phyloP scores from a whole-genome alignment of 768 basidiomycete genomes.

The Tephrocybe sp. region DNA sequence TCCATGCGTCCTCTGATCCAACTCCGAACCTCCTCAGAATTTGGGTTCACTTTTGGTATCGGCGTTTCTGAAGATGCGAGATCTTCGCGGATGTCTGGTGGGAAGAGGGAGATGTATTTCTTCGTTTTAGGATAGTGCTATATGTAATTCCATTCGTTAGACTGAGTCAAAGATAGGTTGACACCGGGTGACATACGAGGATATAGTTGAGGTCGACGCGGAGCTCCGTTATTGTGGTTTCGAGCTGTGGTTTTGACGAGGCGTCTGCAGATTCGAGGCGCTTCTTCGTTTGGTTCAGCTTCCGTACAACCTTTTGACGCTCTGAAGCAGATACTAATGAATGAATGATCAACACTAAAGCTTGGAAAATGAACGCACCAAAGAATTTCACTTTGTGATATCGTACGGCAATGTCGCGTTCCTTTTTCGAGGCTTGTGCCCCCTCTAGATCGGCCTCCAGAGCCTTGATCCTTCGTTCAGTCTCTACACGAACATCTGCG shows the following conservation, averaged over 20 bases:
- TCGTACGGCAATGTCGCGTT: conserved; percentile 68
- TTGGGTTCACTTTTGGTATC: conserved; percentile 41
- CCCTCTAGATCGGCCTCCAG: conserved; percentile 72
- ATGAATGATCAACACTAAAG: not conserved
- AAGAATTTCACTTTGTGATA: conserved; percentile 97
- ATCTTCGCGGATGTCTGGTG: conserved; percentile 56
- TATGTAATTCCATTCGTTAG: not conserved
- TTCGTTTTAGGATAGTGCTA: conserved; percentile 83
- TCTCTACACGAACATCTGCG: conserved; percentile 80
- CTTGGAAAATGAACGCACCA: conserved; percentile 45
- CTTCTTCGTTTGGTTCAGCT: conserved; percentile 69
- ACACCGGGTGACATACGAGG: conserved; percentile 48
- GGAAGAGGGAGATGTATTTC: conserved; percentile 91
- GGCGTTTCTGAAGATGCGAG: conserved; percentile 25
- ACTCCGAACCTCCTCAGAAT: conserved; percentile 56
- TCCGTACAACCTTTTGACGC: conserved; percentile 82
- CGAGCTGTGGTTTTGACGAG: conserved; percentile 40
- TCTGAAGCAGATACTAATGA: conserved; percentile 57
- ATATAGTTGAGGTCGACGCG: conserved; percentile 93
- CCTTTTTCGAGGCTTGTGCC: conserved; percentile 64
- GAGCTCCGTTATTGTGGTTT: conserved; percentile 53
- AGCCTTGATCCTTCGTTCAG: conserved; percentile 74
- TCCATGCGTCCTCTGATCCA: conserved; percentile 64
- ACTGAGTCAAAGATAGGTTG: not conserved
- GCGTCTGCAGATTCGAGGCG: conserved; percentile 37